A percentile compares a stretch with the other conserved stretches of the same genome.
Conservation (phyloP, 768 basidiomycete species). For the Phaeotremella fagi region DNA sequence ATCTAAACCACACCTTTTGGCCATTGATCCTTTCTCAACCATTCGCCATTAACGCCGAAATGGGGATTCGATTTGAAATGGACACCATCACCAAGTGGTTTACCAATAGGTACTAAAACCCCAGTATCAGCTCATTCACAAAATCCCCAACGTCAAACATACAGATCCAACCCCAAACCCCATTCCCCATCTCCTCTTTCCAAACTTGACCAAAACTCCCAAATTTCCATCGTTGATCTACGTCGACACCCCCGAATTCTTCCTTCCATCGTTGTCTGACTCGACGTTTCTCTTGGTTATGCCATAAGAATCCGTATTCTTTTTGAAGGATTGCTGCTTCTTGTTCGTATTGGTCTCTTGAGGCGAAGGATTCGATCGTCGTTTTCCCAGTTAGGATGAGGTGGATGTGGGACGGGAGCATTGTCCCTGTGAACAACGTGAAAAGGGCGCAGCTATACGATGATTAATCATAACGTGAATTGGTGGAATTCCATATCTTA, state of each 20-base stretch:
- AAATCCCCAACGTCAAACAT: conserved; percentile 41
- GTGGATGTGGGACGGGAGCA: conserved; percentile 59
- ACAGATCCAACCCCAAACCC: conserved; percentile 71
- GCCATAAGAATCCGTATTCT: conserved; percentile 57
- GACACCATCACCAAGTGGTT: conserved; percentile 43
- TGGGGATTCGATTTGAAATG: conserved; percentile 41
- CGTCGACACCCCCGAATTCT: conserved; percentile 72
- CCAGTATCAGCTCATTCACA: too few species aligned
- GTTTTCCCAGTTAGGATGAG: conserved; percentile 64
- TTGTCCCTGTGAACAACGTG: conserved; percentile 60
- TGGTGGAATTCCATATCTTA: conserved; percentile 47
- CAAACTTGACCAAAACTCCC: conserved; percentile 63
- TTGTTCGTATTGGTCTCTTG: conserved; percentile 60
- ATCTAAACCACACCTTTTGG: conserved; percentile 20
- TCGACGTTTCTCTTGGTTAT: conserved; percentile 38
- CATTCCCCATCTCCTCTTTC: conserved; percentile 75
- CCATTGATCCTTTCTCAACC: conserved; percentile 45
- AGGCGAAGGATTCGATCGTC: conserved; percentile 71
- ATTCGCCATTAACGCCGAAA: conserved; percentile 46
- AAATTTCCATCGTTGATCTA: conserved; percentile 82
- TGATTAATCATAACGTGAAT: neutral
- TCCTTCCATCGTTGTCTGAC: conserved; percentile 58
- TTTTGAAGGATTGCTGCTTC: conserved; percentile 57
- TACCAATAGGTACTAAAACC: conserved; percentile 41
- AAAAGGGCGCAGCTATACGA: conserved; percentile 64